These are phyloP conservation scores for Tolypocladium inflatum DNA, from an alignment of 2,329 filamentous ascomycete species.

Conservation along the genomic window DNA sequence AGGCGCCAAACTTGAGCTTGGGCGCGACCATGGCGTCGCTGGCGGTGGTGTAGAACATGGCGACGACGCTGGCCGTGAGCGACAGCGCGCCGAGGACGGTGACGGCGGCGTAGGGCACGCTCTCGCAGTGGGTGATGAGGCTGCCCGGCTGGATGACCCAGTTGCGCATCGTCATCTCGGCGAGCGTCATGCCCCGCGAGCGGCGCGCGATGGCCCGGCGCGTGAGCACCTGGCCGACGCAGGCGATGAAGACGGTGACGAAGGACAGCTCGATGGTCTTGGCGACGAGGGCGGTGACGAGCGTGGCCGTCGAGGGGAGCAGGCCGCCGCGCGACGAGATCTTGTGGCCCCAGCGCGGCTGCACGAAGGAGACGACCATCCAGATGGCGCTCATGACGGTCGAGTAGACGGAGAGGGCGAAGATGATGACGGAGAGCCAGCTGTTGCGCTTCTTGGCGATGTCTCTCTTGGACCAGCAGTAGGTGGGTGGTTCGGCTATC, in stretches of 20 bases:
- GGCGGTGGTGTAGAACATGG: slow-evolving; percentile 68
- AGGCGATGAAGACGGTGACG: slow-evolving; percentile 66
- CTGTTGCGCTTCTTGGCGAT: slow-evolving; percentile 20
- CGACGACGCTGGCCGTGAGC: slow-evolving; percentile 53
- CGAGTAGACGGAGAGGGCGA: slow-evolving; percentile 49
- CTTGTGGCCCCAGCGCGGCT: slow-evolving; percentile 50
- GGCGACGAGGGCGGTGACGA: slow-evolving; percentile 59
- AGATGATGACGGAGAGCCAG: slow-evolving; percentile 41
- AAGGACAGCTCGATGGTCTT: slow-evolving; percentile 73
- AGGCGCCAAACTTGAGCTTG: slow-evolving; percentile 51
- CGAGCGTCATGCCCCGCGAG: slow-evolving; percentile 58
- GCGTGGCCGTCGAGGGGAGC: slow-evolving; percentile 52
- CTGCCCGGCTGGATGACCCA: slow-evolving; percentile 69
- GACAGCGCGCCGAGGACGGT: slow-evolving; percentile 57
- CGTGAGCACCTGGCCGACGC: slow-evolving; percentile 67
- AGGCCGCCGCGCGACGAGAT: slow-evolving; percentile 47
- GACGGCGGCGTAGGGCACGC: slow-evolving; percentile 51
- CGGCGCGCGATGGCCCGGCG: slow-evolving; percentile 53
- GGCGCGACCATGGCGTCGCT: slow-evolving; percentile 68
- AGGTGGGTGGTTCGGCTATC: slow-evolving; percentile 17
- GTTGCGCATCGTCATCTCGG: slow-evolving; percentile 68
- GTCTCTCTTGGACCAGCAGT: slow-evolving; percentile 21
- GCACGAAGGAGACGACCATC: slow-evolving; percentile 49
- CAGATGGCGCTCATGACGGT: slow-evolving; percentile 58
- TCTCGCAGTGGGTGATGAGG: slow-evolving; percentile 59